A percentile compares a stretch with the other conserved stretches of the same genome.
phyloP scores from a whole-genome alignment of 176 grass and related monocot species.

The Leersia perrieri region DNA sequence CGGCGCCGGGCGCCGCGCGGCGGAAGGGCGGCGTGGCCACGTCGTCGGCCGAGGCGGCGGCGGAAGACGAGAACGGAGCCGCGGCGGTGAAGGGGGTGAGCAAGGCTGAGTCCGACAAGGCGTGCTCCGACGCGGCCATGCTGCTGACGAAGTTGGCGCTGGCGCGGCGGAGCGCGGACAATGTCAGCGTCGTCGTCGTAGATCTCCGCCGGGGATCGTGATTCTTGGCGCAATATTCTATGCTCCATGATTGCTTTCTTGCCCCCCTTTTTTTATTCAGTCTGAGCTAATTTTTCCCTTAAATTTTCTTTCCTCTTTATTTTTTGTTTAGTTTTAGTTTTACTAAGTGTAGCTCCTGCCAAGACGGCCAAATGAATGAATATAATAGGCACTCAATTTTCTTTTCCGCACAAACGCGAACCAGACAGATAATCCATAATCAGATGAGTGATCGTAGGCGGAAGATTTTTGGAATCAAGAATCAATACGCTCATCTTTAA shows the following conservation, averaged over 20 bases:
- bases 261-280: background rate
- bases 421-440: background rate
- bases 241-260: conserved; percentile 24
- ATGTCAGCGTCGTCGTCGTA: conserved; percentile 79
- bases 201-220: conserved; percentile 61
- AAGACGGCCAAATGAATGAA: conserved; percentile 29
- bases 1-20: background rate
- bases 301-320: background rate
- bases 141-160: conserved; percentile 90
- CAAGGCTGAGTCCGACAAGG: conserved; percentile 52
- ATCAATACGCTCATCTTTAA: background rate
- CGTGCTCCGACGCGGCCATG: conserved; percentile 80
- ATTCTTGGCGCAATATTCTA: conserved; percentile 21
- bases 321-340: background rate
- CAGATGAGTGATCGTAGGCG: background rate
- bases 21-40: background rate
- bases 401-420: background rate
- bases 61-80: background rate
- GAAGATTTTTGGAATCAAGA: background rate
- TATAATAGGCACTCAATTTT: background rate
- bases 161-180: conserved; percentile 81
- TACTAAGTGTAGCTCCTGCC: background rate
- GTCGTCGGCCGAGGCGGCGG: background rate
- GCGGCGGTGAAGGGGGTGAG: conserved; percentile 25
- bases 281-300: background rate